These are phyloP conservation scores for Hippophae tibetana DNA, from an alignment of 306 rosid species.

Conservation along the genomic window DNA sequence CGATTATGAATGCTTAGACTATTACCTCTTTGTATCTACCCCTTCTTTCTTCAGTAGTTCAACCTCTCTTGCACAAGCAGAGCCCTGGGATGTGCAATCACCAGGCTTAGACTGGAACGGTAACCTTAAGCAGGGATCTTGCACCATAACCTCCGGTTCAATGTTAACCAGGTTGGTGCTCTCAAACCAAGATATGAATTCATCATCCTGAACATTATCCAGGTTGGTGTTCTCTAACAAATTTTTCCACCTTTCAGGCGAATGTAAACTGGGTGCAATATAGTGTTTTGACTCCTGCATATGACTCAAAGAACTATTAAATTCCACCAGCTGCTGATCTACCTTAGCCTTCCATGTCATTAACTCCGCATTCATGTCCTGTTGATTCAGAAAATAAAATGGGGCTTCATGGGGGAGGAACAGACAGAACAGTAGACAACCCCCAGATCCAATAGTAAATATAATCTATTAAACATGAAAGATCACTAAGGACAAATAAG, in stretches of 20 bases:
- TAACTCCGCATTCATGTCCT: no score
- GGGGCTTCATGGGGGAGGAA: no score
- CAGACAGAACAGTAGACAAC: no score
- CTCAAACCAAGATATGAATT: constrained; percentile 56
- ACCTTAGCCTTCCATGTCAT: constrained; percentile 16
- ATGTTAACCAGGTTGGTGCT: constrained; percentile 34
- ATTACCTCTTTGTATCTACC: constrained; percentile 6
- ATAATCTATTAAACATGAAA: no score
- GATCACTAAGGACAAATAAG: no score
- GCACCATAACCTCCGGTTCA: constrained; percentile 31
- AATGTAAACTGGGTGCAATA: constrained; percentile 33
- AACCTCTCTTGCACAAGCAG: constrained; percentile 16
- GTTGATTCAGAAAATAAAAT: no score
- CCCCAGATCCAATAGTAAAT: no score
- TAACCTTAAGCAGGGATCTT: constrained; percentile 26
- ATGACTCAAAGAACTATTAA: constrained; percentile 40
- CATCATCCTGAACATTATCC: constrained; percentile 43
- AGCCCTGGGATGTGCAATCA: constrained; percentile 14
- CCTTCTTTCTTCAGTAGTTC: constrained; percentile 32
- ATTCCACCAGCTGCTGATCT: constrained; percentile 43
- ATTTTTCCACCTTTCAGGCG: constrained; percentile 64
- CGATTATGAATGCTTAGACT: neutral
- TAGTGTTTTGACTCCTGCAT: constrained; percentile 39
- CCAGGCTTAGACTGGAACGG: constrained; percentile 25
- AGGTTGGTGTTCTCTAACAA: constrained; percentile 55